Evolutionary conservation across 2,329 filamentous ascomycete species (phyloP), one percentile per base, ranked within the genome.

Genomic region (Knufia petricola): DNA sequence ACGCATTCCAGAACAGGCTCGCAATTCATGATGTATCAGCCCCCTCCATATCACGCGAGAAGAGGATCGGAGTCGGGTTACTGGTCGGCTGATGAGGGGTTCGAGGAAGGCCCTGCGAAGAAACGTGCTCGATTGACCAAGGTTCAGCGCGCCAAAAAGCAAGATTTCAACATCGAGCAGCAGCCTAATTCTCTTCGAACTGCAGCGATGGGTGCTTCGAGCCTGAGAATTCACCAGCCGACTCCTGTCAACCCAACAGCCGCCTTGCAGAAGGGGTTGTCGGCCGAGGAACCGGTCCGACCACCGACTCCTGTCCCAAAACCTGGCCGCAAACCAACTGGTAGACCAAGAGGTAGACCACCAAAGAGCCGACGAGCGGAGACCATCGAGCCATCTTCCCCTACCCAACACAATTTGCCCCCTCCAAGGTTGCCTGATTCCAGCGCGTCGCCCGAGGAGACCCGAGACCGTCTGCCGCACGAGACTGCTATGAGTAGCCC

Each of bases 151-250:
- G 80, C 80, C n/a, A 81, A 82, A 44, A 83, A 79, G 56, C 78
- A 64, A 75, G 53, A 79, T 78, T 19, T 85, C 57, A 72, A 72
- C 50, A 72, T 95, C 59, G 85, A 83, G 45, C 75, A 78, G 32
- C 81, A 81, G 24, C 78, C 81, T 8, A 87, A 92, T 42, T 94
- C 87, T 2, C 72, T 96, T 21, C 79, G 89, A 42, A 87, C 95
- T n/a, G 83, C 86, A 52, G 90, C 90, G 40, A 94, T 87, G 63
- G 94, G 86, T 13, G 84, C 89, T 38, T 87, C 87, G 36, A 95
- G 89, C 3, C 75, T 96, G 50, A 84, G 90, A 37, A 83, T 82
- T 41, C 85, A 95, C 64, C 79, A 88, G 38, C 90, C 90, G 3
- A 75, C 86, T 3, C 67, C 69, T 4, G 55, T 71, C 21, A 69